Evolutionary conservation across 1,284 basidiomycete genomes (phyloP).

Genomic region (Melampsora medusae): DNA sequence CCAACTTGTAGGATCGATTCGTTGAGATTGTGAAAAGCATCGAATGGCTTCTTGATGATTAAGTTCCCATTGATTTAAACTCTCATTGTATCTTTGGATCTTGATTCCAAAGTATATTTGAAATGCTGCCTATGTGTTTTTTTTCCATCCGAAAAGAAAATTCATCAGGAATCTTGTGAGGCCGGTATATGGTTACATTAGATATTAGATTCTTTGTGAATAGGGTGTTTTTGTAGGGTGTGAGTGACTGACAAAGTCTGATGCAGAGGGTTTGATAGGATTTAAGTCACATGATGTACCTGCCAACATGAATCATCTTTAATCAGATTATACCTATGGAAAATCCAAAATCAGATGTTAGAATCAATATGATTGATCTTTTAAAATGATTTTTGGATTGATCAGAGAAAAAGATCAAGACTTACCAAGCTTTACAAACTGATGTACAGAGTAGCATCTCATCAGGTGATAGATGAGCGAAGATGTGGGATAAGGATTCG

Average conservation of each 20-base stretch:
- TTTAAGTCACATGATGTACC: too few species aligned
- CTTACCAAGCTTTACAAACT: neutral
- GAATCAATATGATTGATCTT: neutral
- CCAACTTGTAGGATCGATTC: neutral
- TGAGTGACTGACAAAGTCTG: too few species aligned
- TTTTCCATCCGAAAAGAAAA: too few species aligned
- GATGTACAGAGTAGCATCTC: neutral
- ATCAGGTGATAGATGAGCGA: neutral
- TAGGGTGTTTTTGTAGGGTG: too few species aligned
- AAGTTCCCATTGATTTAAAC: neutral
- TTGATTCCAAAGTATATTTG: neutral
- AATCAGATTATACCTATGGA: neutral
- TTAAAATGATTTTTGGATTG: too few species aligned
- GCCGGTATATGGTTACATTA: too few species aligned
- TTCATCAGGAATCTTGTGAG: too few species aligned
- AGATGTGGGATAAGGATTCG: neutral
- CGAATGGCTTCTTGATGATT: neutral
- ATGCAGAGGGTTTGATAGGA: too few species aligned
- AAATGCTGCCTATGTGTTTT: neutral
- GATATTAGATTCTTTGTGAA: too few species aligned
- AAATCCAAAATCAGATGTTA: neutral
- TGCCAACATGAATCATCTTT: conserved; percentile 10
- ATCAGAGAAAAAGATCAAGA: too few species aligned
- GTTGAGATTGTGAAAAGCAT: neutral
- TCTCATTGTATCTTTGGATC: neutral